Percentiles rank a stretch among this genome's conserved stretches.
phyloP scores from a whole-genome alignment of 2,329 filamentous ascomycete species.

The Aspergillus piperis region DNA sequence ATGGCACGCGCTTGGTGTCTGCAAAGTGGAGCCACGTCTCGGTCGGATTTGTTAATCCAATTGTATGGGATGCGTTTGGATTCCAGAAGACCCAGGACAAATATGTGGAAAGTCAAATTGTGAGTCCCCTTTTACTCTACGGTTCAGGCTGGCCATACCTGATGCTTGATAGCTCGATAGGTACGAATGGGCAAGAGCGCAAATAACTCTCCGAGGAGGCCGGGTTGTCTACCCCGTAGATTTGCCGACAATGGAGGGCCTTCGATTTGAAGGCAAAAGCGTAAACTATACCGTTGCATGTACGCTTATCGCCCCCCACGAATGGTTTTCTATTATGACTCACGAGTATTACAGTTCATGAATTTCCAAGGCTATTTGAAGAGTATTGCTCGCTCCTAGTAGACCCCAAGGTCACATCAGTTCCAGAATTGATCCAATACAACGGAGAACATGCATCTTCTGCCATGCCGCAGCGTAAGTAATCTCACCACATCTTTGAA shows the following conservation, averaged over 20 bases:
- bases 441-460: neutral
- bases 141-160: too few species aligned
- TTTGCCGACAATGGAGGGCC: neutral
- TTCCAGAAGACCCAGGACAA: neutral
- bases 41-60: neutral
- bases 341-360: neutral
- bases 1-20: neutral
- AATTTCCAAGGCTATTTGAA: neutral
- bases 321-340: neutral
- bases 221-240: neutral
- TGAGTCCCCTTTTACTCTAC: neutral
- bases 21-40: neutral
- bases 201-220: neutral
- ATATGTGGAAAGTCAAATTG: neutral
- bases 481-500: accelerated
- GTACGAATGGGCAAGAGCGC: neutral
- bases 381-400: neutral
- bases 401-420: neutral
- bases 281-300: neutral
- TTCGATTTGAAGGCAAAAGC: neutral
- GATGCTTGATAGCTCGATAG: neutral
- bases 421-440: neutral
- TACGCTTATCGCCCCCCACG: neutral
- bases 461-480: neutral
- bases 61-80: neutral